Percentiles rank a stretch among this genome's conserved stretches.
These are phyloP conservation scores for Myriangium duriaei DNA, from an alignment of 2,329 filamentous ascomycete species.

Conservation along the genomic window DNA sequence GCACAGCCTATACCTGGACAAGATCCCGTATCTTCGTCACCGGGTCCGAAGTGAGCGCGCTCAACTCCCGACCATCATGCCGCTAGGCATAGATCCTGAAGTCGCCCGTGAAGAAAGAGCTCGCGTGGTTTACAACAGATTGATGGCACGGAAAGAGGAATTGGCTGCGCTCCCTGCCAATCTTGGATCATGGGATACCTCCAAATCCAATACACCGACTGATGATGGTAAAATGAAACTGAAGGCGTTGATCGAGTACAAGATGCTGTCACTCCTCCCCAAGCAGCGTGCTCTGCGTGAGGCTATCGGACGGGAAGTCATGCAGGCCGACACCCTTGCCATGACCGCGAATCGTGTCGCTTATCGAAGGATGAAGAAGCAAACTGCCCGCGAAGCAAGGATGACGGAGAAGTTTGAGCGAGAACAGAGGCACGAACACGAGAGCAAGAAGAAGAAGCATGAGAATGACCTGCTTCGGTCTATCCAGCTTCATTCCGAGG, in stretches of 20 bases:
- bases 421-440: conserved; percentile 90
- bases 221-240: conserved; percentile 74
- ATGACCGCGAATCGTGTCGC: conserved; percentile 90
- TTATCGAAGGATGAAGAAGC: conserved; percentile 94
- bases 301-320: conserved; percentile 80
- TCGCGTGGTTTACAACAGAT: conserved; percentile 76
- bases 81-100: conserved; percentile 76
- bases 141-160: conserved; percentile 72
- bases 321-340: conserved; percentile 87
- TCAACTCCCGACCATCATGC: conserved; percentile 78
- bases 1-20: conserved; percentile 43
- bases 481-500: conserved; percentile 68
- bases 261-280: conserved; percentile 73
- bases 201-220: conserved; percentile 52
- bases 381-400: conserved; percentile 83
- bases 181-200: conserved; percentile 73
- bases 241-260: conserved; percentile 89
- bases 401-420: conserved; percentile 99
- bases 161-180: conserved; percentile 75
- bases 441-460: conserved; percentile 96
- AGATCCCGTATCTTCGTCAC: conserved; percentile 72
- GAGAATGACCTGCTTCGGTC: conserved; percentile 83
- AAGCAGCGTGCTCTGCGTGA: conserved; percentile 81
- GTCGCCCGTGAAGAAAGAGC: conserved; percentile 78
- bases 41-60: conserved; percentile 60